Base-by-base conservation (phyloP, 768 basidiomycete species). In the Boletus vinaceobasis region DNA sequence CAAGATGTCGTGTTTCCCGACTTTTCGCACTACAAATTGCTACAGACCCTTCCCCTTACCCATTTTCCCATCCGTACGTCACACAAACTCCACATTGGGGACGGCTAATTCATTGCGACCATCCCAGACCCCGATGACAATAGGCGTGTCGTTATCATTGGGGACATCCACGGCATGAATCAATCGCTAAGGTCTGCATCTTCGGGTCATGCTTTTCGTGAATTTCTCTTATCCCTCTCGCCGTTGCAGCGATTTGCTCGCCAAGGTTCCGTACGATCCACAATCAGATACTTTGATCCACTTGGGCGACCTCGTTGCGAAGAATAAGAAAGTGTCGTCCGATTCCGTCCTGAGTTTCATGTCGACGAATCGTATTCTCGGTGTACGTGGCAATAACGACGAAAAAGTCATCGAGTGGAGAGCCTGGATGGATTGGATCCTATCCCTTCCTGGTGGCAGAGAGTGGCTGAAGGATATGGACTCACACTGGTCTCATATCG, bases 361-460 rank as follows among this genome's bases (percentile, higher is more conserved):
- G 78, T 71, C 84, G 3, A 64, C 72, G 9, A 67, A 86, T 62
- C 80, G 83, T 48, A 75, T 92, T 40, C 79, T 79, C 23, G 93
- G 93, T 15, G 92, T 97, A 4, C 83, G 95, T 31, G 95, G 96
- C 0, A 98, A 98, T 68, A 92, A 98, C 65, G 95, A 98, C 73
- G 93, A 98, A 71, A 80, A 80, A 58, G 83, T 94, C 42, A 79
- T 98, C 43, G 89, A 96, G 72, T 97, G 95, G 95, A 78, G 85
- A 26, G 74, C 78, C 2, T 98, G 93, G 92, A 79, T 90, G 48
- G 76, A 87, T 17, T 96, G 92, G 91, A 83, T 95, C 52, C 57
- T 69, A 14, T 57, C 69, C 8, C 66, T 78, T 26, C 71, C 75
- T 0, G 71, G 64, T 7, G 79, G 76, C 1, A 64, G 49, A 26